Evolutionary conservation across 2,329 filamentous ascomycete species (phyloP).

Genomic region (Trichoderma breve): DNA sequence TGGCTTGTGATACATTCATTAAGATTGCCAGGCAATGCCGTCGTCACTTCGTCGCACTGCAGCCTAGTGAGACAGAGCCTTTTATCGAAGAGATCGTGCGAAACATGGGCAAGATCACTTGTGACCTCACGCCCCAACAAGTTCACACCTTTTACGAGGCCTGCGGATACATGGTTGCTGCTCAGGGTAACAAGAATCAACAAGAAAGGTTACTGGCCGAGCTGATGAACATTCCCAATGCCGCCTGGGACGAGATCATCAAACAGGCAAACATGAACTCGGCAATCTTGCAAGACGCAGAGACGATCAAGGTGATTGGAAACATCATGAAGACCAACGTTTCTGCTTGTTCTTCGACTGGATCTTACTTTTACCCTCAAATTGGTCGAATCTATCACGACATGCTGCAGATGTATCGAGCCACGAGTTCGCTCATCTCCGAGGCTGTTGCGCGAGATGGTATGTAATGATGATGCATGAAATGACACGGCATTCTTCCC

Average conservation of each 20-base stretch:
- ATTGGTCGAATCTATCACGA: constrained; percentile 97
- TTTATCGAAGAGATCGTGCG: constrained; percentile 99
- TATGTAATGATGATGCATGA: constrained; percentile 43
- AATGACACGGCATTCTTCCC: not conserved
- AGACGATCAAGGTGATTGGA: constrained; percentile 97
- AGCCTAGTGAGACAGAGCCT: constrained; percentile 89
- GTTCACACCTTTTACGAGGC: constrained; percentile 99
- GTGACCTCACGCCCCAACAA: constrained; percentile 91
- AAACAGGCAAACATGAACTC: constrained; percentile 81
- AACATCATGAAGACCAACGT: constrained; percentile 99
- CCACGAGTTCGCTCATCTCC: constrained; percentile 93
- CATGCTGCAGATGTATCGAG: constrained; percentile 98
- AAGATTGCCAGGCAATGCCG: constrained; percentile 99
- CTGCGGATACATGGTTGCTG: constrained; percentile 98
- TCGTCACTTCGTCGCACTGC: constrained; percentile 92
- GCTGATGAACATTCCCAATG: constrained; percentile 89
- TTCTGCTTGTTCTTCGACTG: constrained; percentile 94
- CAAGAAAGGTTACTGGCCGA: constrained; percentile 90
- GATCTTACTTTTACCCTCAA: constrained; percentile 96
- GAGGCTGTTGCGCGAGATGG: constrained; percentile 85
- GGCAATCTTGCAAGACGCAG: constrained; percentile 80
- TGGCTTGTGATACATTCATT: constrained; percentile 99
- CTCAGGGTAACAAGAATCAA: constrained; percentile 89
- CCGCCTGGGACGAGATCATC: constrained; percentile 95
- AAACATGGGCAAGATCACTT: constrained; percentile 93